Evolutionary conservation across 176 grass and related monocot species (phyloP), one percentile per base, ranked within the genome.

Genomic region (Areca catechu): DNA sequence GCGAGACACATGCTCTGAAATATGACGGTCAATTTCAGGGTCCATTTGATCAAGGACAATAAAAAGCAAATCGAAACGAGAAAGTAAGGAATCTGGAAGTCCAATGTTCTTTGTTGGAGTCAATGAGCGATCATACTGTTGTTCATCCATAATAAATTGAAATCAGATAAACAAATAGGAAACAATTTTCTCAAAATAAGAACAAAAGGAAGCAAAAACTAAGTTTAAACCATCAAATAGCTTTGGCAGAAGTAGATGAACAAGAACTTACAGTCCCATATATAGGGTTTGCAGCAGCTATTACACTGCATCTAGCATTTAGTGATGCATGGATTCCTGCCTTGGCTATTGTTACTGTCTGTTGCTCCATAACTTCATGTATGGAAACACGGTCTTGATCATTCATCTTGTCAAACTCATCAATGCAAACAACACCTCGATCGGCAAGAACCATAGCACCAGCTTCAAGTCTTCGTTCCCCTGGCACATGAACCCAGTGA

Each of bases 31-130:
- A 22, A 91, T 98, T 71, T 98, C 87, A 75, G 87, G 81, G 65
- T 98, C 87, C 93, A 98, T 98, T 89, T 98, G 93, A 83, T 98
- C 87, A 65, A 98, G 87, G 65, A 98, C 87, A 70, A 98, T 98
- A 59, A 98, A 98, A 24, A 98, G 81, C 70, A 98, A 76, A 88
- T 98, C 93, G 73, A 98, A 98, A 85, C 93, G 93, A 47, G 93
- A 98, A 51, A 98, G 87, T 54, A 92, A 57, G 53, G 93, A 98
- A 73, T 98, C 93, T 2, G 93, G 93, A 62, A 98, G 87, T 34
- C 93, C 93, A 17, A 98, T 98, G 67, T 92, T 98, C 68, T 98
- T 98, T 12, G 93, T 98, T 49, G 93, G 83, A 24, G 93, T 98
- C 61, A 98, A 71, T 19, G 93, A 98, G 16, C 93, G 83, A 58